phyloP scores from a whole-genome alignment of 257 asterid species.

The Solanum stenotomum region DNA sequence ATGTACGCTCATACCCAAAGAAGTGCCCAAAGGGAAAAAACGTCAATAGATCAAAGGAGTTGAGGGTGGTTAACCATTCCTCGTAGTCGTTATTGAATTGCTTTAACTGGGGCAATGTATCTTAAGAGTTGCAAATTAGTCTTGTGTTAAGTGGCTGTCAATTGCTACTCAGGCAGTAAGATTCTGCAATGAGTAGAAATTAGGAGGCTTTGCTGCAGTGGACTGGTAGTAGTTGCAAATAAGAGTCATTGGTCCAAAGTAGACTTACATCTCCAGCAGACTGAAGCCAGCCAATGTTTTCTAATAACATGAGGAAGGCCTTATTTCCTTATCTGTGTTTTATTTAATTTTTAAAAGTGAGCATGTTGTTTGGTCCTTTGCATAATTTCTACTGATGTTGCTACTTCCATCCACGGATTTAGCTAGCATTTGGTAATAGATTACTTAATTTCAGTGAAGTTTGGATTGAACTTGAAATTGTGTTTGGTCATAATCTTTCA shows the following conservation, averaged over 20 bases:
- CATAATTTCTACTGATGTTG: not conserved
- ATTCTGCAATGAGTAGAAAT: not conserved
- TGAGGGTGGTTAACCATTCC: not conserved
- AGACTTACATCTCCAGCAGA: not conserved
- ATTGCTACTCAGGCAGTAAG: not conserved
- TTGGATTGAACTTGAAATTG: not conserved
- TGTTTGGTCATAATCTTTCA: not conserved
- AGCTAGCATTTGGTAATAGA: not conserved
- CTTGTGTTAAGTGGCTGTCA: not conserved
- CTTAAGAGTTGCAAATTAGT: not conserved
- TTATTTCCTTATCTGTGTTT: not conserved
- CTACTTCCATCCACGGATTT: not conserved
- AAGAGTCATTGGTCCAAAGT: not conserved
- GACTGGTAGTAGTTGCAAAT: not conserved
- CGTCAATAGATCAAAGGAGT: not conserved
- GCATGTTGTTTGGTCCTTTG: not conserved
- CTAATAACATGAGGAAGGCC: not conserved
- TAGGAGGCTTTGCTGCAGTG: not conserved
- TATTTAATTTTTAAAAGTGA: not conserved
- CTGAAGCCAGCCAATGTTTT: not conserved
- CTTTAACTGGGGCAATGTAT: not conserved
- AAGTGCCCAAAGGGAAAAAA: slow-evolving; percentile 13
- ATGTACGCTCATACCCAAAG: slow-evolving; percentile 11
- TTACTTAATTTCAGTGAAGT: too few relatives aligned
- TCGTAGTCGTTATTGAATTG: not conserved